These are phyloP conservation scores for Umbellularia californica DNA, from an alignment of 164 flowering plant genomes.

Conservation along the genomic window DNA sequence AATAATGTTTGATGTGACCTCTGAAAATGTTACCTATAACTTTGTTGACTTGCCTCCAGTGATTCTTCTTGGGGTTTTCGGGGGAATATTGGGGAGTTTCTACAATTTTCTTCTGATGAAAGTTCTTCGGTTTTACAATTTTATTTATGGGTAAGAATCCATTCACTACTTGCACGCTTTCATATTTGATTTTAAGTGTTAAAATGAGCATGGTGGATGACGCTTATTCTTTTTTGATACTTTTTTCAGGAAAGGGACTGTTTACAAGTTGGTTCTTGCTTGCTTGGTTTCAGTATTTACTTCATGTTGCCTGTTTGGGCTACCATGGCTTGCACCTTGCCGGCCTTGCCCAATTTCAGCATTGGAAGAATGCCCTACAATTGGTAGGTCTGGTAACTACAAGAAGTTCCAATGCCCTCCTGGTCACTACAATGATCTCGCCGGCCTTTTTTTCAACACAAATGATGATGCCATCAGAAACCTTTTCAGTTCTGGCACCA, in stretches of 20 bases:
- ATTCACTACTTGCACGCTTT: neutral
- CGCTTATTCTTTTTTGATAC: constrained; percentile 6
- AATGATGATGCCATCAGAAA: constrained; percentile 88
- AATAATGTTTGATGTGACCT: constrained; percentile 81
- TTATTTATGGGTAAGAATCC: constrained; percentile 58
- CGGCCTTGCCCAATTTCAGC: constrained; percentile 64
- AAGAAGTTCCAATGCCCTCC: constrained; percentile 85
- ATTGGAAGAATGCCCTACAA: constrained; percentile 77
- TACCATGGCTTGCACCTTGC: constrained; percentile 88
- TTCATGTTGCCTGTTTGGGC: constrained; percentile 75
- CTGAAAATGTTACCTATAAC: constrained; percentile 55
- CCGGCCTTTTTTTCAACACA: constrained; percentile 89
- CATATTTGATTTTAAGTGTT: neutral
- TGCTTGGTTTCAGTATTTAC: constrained; percentile 69
- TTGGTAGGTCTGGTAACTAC: constrained; percentile 88
- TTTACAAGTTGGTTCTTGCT: constrained; percentile 61
- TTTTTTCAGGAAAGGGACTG: constrained; percentile 55
- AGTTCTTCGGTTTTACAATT: constrained; percentile 61
- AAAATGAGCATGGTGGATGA: neutral
- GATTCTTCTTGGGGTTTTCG: constrained; percentile 71
- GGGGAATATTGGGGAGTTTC: constrained; percentile 75
- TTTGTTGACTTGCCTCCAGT: constrained; percentile 70
- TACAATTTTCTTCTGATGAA: constrained; percentile 61
- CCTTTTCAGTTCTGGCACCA: constrained; percentile 69
- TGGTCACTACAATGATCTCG: constrained; percentile 90